A percentile compares a stretch with the other conserved stretches of the same genome.
Conservation (phyloP, 352 stramenopile species). For the Pilasporangium apinafurcum region DNA sequence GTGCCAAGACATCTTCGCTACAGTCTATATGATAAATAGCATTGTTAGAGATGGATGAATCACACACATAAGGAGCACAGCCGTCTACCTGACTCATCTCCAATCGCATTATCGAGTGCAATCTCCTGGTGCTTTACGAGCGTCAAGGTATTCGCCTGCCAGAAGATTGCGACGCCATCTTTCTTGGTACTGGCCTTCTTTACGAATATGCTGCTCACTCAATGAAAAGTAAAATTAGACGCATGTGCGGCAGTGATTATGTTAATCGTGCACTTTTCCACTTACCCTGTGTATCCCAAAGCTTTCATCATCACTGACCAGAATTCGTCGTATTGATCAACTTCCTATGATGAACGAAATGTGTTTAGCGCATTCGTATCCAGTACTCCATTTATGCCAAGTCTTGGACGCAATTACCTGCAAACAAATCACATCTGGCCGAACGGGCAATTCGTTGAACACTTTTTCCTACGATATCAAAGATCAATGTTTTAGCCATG, state of each 20-base stretch:
- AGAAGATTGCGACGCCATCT: slow-evolving; percentile 76
- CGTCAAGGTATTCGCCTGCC: slow-evolving; percentile 37
- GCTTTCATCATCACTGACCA: slow-evolving; percentile 50
- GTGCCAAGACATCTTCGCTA: slow-evolving; percentile 40
- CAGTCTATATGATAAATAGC: slow-evolving; percentile 21
- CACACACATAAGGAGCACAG: not conserved
- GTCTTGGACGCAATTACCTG: slow-evolving; percentile 27
- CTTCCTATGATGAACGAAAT: slow-evolving; percentile 35
- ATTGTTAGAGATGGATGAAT: no score
- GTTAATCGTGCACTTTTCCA: not conserved
- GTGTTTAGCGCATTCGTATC: no score
- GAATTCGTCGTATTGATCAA: slow-evolving; percentile 71
- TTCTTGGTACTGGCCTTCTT: slow-evolving; percentile 60
- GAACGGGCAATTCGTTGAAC: slow-evolving; percentile 50
- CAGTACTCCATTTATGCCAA: no score
- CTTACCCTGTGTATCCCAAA: slow-evolving; percentile 58
- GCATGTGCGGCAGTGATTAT: not conserved
- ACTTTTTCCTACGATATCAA: slow-evolving; percentile 28
- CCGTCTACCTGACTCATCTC: slow-evolving; percentile 41
- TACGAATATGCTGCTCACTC: slow-evolving; percentile 39
- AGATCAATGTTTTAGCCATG: not conserved
- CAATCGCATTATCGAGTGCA: slow-evolving; percentile 39
- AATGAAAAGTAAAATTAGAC: not conserved
- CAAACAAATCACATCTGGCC: slow-evolving; percentile 67
- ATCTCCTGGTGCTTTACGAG: slow-evolving; percentile 34